Percentiles rank a stretch among this genome's conserved stretches.
Evolutionary conservation across 306 rosid species (phyloP).

Genomic region (Casuarina cunninghamiana): DNA sequence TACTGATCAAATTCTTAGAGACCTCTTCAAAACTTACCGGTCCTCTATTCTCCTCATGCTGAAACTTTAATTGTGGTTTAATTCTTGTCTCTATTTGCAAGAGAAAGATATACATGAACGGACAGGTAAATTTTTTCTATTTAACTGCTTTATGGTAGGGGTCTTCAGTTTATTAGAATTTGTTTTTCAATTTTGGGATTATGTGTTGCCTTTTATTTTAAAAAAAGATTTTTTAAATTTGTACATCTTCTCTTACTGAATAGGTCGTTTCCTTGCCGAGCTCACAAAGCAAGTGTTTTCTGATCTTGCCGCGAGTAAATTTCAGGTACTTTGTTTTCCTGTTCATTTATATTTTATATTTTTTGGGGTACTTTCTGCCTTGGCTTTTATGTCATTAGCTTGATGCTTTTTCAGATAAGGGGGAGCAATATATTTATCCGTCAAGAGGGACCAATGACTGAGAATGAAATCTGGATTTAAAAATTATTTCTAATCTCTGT

Average conservation of each 20-base stretch:
- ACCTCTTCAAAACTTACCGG: not conserved
- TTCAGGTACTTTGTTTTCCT: slow-evolving; percentile 63
- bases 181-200: not conserved
- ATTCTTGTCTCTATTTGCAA: not conserved
- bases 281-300: slow-evolving; percentile 89
- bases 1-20: not conserved
- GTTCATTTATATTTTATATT: slow-evolving; percentile 1
- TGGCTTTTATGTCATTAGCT: not conserved
- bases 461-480: not conserved
- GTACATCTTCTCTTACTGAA: slow-evolving; percentile 15
- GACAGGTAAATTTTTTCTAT: not conserved
- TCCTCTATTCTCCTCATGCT: not conserved
- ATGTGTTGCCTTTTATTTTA: slow-evolving; percentile 2
- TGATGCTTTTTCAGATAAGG: not conserved
- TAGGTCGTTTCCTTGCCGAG: slow-evolving; percentile 97
- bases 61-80: not conserved
- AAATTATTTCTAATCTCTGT: not conserved
- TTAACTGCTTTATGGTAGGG: not conserved
- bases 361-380: not conserved
- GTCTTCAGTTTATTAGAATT: not conserved
- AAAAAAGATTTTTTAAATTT: not conserved
- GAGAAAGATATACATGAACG: not conserved
- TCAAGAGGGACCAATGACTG: not conserved
- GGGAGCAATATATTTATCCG: not conserved
- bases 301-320: slow-evolving; percentile 93